Base-by-base conservation (phyloP, 768 basidiomycete genomes). In the Sporobolomyces roseus region DNA sequence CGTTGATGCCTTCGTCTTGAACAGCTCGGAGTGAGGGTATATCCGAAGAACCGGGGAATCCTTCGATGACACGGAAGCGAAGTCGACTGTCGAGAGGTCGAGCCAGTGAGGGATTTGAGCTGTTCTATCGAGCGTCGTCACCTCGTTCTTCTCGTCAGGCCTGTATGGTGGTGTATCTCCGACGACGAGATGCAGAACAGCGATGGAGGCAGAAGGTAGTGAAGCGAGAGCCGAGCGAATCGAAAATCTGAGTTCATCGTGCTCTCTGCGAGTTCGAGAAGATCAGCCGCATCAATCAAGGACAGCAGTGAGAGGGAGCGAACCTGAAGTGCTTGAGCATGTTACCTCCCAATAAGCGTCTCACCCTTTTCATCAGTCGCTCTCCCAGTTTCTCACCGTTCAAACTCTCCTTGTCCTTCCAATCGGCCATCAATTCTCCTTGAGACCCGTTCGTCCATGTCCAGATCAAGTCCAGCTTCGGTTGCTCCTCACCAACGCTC, bases 31-130 rank as follows among this genome's bases (percentile, higher is more conserved):
- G 29, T 46, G 61, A 10, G 70, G 65, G 16, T 60, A 61, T 8
- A 74, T 25, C 14, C 25, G 32, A 3, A 72, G 46, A 9, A 13
- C 9, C 9, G 70, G 49, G 10, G 13, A 14, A 4, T 43, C 9
- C 14, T 36, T 27, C 12, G 4, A 13, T 12, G 12, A 38, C 21
- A 2, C 19, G 3, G 10, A 4, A 0, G 64, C 46, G 21, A 72
- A 53, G 1, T 45, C 66, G 25, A 69, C 7, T 1, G 4, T 16
- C 1, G 56, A n/a, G 4, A 68, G 38, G 64, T 25, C 60, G 51
- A 81, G 76, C 81, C 81, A 82, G 58, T 80, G 81, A 9, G 81
- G 81, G 6, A 80, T 73, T 50, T 81, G 79, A 12, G 80, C 80
- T 4, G 38, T 21, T n/a, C 53, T 38, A 7, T 21, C 25, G 9